Base-by-base conservation (phyloP, 306 rosid genomes). In the Citrullus amarus region DNA sequence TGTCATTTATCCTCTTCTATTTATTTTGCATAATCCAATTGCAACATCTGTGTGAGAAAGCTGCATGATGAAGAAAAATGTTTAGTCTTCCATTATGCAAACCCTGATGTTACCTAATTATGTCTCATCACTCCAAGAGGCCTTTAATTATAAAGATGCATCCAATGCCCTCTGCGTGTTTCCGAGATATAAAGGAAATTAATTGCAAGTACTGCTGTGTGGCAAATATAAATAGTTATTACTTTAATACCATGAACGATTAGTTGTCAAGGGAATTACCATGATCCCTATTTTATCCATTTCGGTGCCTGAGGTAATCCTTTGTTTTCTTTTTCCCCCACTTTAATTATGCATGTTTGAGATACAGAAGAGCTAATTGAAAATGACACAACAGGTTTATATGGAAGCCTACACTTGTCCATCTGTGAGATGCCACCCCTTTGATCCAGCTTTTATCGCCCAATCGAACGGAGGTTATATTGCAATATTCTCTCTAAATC, bases 331-430 rank as follows among this genome's bases (percentile, higher is more conserved):
- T 73, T 73, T 73, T 36, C 78, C 30, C 30, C 50, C 78, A 51
- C 78, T 74, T 74, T 9, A 25, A 51, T 74, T 74, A 54, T 53
- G 58, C 63, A 53, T 32, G 12, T 32, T 51, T 73, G 61, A 15
- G 61, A 30, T 39, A 58, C 13, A 41, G 39, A 30, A 57, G 55
- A 22, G 70, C 79, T 77, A 43, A 77, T 77, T 39, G 67, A 77
- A 39, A 58, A 54, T n/a, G 44, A 28, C 20, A 65, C 13, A 22
- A 78, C 91, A 96, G 96, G 92, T 96, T 46, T 96, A 91, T 72
- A 97, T 87, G 66, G 99, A 95, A 88, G 99, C 97, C 79, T 95
- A 85, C 70, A 92, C 97, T 22, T 95, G 97, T 82, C 97, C 98
- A 34, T 86, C 90, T 65, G 87, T 95, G 75, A 87, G 92, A 81